A percentile compares a stretch with the other conserved stretches of the same genome.
These are phyloP conservation scores for Eimeria acervulina DNA, from an alignment of 169 alveolate species.

Conservation along the genomic window DNA sequence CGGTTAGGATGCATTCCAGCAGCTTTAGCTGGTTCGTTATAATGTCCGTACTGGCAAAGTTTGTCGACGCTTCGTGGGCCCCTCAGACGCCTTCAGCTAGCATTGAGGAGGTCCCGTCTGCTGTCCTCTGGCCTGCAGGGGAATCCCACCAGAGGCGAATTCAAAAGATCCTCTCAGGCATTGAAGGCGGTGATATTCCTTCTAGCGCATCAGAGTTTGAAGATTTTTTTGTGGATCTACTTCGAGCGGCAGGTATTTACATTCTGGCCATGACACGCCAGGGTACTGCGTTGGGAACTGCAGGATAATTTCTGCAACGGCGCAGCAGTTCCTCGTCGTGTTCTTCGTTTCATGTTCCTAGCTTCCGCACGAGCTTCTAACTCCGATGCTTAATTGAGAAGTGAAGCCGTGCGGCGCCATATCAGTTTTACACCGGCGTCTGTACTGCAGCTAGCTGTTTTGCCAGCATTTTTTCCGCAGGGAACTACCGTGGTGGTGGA, in stretches of 20 bases:
- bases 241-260: slow-evolving; percentile 17
- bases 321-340: neutral
- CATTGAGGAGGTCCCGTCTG: neutral
- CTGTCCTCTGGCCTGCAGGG: slow-evolving; percentile 15
- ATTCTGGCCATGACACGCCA: neutral
- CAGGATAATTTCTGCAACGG: neutral
- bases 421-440: neutral
- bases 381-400: neutral
- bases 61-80: slow-evolving; percentile 4
- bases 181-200: slow-evolving; percentile 10
- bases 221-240: neutral
- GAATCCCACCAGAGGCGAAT: slow-evolving; percentile 10
- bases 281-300: neutral
- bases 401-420: too few relatives aligned
- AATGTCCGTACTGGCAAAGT: neutral
- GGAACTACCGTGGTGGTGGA: slow-evolving; percentile 22
- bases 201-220: slow-evolving; percentile 6
- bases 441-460: too few relatives aligned
- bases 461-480: too few relatives aligned
- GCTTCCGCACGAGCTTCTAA: neutral
- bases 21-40: neutral
- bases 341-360: neutral
- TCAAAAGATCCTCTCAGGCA: neutral
- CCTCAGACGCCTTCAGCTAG: neutral
- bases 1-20: neutral